A percentile compares a stretch with the other conserved stretches of the same genome.
These are phyloP conservation scores for Zasmidium angulare DNA, from an alignment of 2,329 filamentous ascomycete species.

Conservation along the genomic window DNA sequence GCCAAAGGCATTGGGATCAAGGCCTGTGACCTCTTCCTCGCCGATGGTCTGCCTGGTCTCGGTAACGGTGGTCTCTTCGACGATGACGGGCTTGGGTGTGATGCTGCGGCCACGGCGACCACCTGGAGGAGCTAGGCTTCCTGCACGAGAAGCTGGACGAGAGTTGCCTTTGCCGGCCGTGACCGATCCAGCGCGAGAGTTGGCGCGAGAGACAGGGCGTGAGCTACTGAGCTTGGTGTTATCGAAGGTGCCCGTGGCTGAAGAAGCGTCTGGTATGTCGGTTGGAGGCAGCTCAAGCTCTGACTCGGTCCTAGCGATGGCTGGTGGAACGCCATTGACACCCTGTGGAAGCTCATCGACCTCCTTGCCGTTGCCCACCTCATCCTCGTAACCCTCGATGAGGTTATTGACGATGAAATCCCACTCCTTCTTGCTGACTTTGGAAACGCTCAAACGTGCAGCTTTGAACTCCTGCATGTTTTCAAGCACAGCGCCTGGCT, in stretches of 20 bases:
- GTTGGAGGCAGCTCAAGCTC: slow-evolving; percentile 9
- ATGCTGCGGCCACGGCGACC: slow-evolving; percentile 14
- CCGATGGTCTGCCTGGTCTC: slow-evolving; percentile 9
- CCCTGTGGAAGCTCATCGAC: too few relatives aligned
- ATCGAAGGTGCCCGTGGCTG: slow-evolving; percentile 2
- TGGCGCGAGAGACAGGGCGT: slow-evolving; percentile 15
- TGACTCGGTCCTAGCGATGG: slow-evolving; percentile 7
- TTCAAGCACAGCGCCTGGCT: slow-evolving; percentile 47
- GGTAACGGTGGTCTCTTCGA: slow-evolving; percentile 1
- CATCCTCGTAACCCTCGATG: slow-evolving; percentile 27
- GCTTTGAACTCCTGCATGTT: slow-evolving; percentile 83
- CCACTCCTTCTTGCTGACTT: slow-evolving; percentile 66
- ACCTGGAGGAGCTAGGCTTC: slow-evolving; percentile 11
- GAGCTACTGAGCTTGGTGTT: slow-evolving; percentile 6
- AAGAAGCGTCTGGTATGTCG: slow-evolving; percentile 15
- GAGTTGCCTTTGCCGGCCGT: slow-evolving; percentile 7
- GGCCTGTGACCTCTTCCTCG: slow-evolving; percentile 8
- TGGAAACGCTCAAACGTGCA: slow-evolving; percentile 77
- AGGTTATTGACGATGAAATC: slow-evolving; percentile 53
- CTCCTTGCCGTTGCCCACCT: too few relatives aligned
- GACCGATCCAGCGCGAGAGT: slow-evolving; percentile 11
- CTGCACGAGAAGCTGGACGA: slow-evolving; percentile 14
- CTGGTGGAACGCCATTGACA: slow-evolving; percentile 8
- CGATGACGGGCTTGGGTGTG: slow-evolving; percentile 17
- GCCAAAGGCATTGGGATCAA: too few relatives aligned